Conservation (phyloP, 2,329 filamentous ascomycete genomes). For the Leptographium lundbergii region DNA sequence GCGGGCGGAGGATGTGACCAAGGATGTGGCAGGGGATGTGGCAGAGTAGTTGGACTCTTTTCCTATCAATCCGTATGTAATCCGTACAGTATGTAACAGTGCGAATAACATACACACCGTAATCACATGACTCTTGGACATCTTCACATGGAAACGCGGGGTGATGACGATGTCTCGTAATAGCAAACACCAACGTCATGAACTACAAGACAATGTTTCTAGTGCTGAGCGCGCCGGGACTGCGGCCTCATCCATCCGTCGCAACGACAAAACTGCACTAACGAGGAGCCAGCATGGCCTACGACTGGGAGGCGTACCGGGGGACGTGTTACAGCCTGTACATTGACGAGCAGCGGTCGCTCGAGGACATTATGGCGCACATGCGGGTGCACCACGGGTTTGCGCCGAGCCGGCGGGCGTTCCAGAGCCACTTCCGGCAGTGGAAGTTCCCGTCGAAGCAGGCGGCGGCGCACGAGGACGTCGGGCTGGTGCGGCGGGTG, state of each 20-base stretch:
- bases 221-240: too few species aligned
- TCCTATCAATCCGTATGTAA: too few species aligned
- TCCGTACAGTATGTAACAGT: too few species aligned
- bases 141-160: too few species aligned
- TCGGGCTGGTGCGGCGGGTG: constrained; percentile 52
- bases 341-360: constrained; percentile 58
- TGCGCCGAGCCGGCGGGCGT: constrained; percentile 63
- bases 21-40: too few species aligned
- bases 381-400: constrained; percentile 55
- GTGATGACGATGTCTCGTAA: too few species aligned
- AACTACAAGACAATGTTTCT: too few species aligned
- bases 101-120: neutral
- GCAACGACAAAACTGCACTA: too few species aligned
- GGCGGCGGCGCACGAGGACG: constrained; percentile 58
- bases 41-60: too few species aligned
- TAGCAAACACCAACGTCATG: too few species aligned
- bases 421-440: constrained; percentile 61
- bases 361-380: constrained; percentile 63
- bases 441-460: constrained; percentile 72
- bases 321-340: constrained; percentile 48
- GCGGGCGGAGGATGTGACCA: neutral
- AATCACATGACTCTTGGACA: neutral
- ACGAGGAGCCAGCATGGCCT: constrained; percentile 24
- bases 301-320: constrained; percentile 32
- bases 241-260: too few species aligned